Evolutionary conservation across 2,329 filamentous ascomycete species (phyloP).

Genomic region (Pseudocercospora crystallina): DNA sequence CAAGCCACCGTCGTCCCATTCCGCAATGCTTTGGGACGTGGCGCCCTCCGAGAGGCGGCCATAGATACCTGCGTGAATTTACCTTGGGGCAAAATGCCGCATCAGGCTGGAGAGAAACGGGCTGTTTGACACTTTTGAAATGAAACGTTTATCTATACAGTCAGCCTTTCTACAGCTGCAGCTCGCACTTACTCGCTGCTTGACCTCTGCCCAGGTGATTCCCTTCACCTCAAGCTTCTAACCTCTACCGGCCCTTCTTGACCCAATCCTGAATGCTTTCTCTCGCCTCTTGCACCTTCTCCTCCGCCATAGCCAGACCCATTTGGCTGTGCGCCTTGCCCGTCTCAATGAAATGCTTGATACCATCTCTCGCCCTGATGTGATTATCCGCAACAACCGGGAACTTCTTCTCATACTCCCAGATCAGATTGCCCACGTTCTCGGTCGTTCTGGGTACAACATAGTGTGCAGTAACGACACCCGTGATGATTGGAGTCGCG

Average conservation of each 20-base stretch:
- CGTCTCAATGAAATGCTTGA: slow-evolving; percentile 69
- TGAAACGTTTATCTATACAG: slow-evolving; percentile 18
- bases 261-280: slow-evolving; percentile 86
- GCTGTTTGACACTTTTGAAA: background rate
- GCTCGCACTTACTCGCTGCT: slow-evolving; percentile 5
- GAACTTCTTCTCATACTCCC: slow-evolving; percentile 89
- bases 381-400: slow-evolving; percentile 82
- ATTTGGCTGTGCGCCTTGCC: slow-evolving; percentile 73
- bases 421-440: slow-evolving; percentile 82
- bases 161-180: slow-evolving; percentile 9
- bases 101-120: background rate
- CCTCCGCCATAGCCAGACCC: slow-evolving; percentile 71
- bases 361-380: slow-evolving; percentile 65
- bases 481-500: slow-evolving; percentile 73
- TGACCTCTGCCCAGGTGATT: background rate
- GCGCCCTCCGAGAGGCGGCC: no score
- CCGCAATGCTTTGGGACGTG: no score
- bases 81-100: slow-evolving; percentile 18
- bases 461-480: slow-evolving; percentile 77
- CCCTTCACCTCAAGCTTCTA: background rate
- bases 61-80: no score
- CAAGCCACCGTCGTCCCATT: no score
- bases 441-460: slow-evolving; percentile 85
- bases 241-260: slow-evolving; percentile 64
- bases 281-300: slow-evolving; percentile 73